Percentiles rank a stretch among this genome's conserved stretches.
phyloP scores from a whole-genome alignment of 176 grass and related monocot genomes.

The Pharus latifolius region DNA sequence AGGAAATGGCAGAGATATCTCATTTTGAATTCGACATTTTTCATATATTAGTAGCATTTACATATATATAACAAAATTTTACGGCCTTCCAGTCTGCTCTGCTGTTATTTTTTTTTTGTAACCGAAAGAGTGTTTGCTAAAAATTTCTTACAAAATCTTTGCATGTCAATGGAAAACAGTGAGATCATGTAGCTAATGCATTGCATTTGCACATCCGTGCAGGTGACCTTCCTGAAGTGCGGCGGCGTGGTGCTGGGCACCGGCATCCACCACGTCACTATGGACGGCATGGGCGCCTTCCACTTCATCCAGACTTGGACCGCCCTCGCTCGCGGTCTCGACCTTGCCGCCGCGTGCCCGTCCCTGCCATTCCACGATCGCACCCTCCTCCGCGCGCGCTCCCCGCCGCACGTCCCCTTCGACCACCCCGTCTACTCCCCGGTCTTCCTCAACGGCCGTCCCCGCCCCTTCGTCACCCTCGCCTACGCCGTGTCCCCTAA shows the following conservation, averaged over 20 bases:
- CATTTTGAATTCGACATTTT: no score
- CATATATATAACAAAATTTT: no score
- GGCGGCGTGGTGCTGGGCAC: constrained; percentile 39
- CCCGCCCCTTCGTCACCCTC: constrained; percentile 19
- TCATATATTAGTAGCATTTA: no score
- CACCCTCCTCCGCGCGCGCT: constrained; percentile 30
- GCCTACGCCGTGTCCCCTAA: constrained; percentile 22
- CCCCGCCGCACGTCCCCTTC: constrained; percentile 6
- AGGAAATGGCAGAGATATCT: no score
- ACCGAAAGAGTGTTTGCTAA: no score
- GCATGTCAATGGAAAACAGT: no score
- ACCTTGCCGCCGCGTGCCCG: neutral
- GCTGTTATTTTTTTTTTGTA: no score
- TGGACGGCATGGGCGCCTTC: constrained; percentile 30
- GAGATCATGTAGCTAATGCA: neutral
- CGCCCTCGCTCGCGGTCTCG: constrained; percentile 17
- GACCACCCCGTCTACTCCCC: constrained; percentile 42
- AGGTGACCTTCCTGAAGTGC: constrained; percentile 51
- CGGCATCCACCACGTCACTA: constrained; percentile 37
- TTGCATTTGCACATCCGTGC: neutral
- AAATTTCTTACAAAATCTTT: no score
- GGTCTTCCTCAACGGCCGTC: neutral
- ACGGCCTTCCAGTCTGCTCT: no score
- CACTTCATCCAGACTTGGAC: constrained; percentile 53
- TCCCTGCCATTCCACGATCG: constrained; percentile 40